Evolutionary conservation across 2,329 filamentous ascomycete species (phyloP), one percentile per base, ranked within the genome.

Genomic region (Venturia carpophila): DNA sequence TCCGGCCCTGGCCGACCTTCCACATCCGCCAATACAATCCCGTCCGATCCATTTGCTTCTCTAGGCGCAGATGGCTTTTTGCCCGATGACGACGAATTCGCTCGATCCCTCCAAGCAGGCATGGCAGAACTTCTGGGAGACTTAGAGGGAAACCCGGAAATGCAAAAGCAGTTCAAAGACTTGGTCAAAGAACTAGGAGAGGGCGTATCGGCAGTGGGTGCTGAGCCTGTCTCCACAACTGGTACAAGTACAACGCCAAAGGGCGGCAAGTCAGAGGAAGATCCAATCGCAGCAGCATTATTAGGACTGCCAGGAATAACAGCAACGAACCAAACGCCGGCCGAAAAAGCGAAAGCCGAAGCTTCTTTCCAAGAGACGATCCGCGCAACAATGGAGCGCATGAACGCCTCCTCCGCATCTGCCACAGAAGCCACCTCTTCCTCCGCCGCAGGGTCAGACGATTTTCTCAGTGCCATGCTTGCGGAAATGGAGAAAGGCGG

Each of bases 291-390:
- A 11, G 66, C 69, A 9, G 62, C 71, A 4, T 65, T 71, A 5
- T 66, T 68, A 7, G 56, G 27, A 37, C 27, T 58, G 15, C 52
- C 52, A 58, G 52, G 52, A 9, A 58, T 27, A 17, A 34, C 27
- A 6, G 11, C 21, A n/a, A n/a, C 52, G 19, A 58, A 58, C 37
- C 52, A 58, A 37, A 27, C 68, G 9, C 68, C 71, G 7, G 62
- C 67, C 5, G 62, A 43, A 1, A 6, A 49, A 9, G 37, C 62
- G 52, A 60, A 62, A 47, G 75, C 79, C 47, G 87, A 90, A 49
- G 85, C 87, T 60, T 85, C 83, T 0, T 99, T 99, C 76, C 91
- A 95, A 73, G 92, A 96, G 67, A 96, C 91, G 0, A 97, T 99
- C 71, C 87, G 89, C 67, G 87, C 87, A 70, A 97, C 94, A 0